Evolutionary conservation across 371 early-diverging fungal genomes (phyloP).

Genomic region (Mortierella sp.): DNA sequence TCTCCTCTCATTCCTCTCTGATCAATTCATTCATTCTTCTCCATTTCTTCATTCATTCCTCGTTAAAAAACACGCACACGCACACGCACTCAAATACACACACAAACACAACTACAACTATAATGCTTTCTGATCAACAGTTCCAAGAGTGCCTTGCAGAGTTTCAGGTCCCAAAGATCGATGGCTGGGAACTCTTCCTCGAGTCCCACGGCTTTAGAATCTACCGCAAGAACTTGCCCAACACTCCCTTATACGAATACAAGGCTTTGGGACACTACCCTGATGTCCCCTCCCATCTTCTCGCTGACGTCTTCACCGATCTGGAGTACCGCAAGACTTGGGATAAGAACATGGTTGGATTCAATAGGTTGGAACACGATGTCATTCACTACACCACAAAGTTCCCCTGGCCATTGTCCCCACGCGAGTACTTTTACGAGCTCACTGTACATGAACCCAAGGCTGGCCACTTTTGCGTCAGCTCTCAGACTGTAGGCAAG

Average conservation of each 20-base stretch:
- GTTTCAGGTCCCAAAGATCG: constrained; percentile 43
- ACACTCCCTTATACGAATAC: constrained; percentile 54
- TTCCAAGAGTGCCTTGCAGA: constrained; percentile 53
- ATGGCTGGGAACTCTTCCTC: constrained; percentile 57
- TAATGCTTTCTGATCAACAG: constrained; percentile 53
- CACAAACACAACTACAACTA: neutral
- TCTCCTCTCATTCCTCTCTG: neutral
- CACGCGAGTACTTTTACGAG: constrained; percentile 64
- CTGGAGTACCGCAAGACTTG: constrained; percentile 64
- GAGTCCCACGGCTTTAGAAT: constrained; percentile 55
- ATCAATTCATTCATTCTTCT: neutral
- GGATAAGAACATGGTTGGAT: constrained; percentile 67
- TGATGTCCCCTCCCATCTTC: constrained; percentile 39
- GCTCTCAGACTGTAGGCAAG: constrained; percentile 54
- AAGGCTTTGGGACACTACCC: constrained; percentile 57
- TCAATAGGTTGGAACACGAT: constrained; percentile 53
- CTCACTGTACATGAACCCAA: constrained; percentile 54
- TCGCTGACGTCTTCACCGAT: constrained; percentile 59
- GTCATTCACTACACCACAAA: constrained; percentile 57
- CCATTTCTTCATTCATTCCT: neutral
- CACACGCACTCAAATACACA: too few relatives aligned
- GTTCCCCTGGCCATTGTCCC: constrained; percentile 67
- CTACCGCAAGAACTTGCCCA: constrained; percentile 53
- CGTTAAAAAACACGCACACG: too few relatives aligned
- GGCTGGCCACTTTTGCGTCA: constrained; percentile 45